A percentile compares a stretch with the other conserved stretches of the same genome.
Evolutionary conservation across 2,329 filamentous ascomycete genomes (phyloP).

Genomic region (Ophiocordyceps camponoti-floridani): DNA sequence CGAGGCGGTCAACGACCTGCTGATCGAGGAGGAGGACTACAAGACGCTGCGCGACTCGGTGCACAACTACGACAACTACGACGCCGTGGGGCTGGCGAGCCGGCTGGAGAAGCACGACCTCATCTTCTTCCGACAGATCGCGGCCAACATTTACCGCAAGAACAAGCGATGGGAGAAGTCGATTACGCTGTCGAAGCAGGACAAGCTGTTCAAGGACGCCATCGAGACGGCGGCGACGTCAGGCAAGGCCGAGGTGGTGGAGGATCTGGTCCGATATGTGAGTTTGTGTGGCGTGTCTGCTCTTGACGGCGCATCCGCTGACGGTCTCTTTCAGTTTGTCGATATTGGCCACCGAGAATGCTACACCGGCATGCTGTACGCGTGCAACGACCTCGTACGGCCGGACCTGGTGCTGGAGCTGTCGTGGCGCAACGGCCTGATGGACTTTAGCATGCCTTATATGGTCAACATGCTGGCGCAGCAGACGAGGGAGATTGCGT

Average conservation of each 20-base stretch:
- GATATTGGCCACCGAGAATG: constrained; percentile 98
- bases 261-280: constrained; percentile 92
- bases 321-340: constrained; percentile 51
- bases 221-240: constrained; percentile 95
- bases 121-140: constrained; percentile 98
- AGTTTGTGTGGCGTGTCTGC: constrained; percentile 24
- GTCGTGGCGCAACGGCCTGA: constrained; percentile 87
- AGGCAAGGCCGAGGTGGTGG: constrained; percentile 76
- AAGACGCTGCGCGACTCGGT: constrained; percentile 96
- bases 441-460: constrained; percentile 98
- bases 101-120: constrained; percentile 94
- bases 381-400: constrained; percentile 92
- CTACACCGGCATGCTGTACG: constrained; percentile 98
- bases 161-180: constrained; percentile 99
- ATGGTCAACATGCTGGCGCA: constrained; percentile 97
- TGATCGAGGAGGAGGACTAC: constrained; percentile 98
- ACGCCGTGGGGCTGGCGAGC: constrained; percentile 78
- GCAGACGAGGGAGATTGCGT: constrained; percentile 70
- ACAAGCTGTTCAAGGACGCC: constrained; percentile 98
- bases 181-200: constrained; percentile 92
- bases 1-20: constrained; percentile 88
- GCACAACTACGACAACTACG: constrained; percentile 98
- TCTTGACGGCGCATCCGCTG: not conserved
- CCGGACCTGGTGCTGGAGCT: constrained; percentile 87
- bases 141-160: constrained; percentile 96